Conservation (phyloP, 306 rosid species). For the Trifolium repens region DNA sequence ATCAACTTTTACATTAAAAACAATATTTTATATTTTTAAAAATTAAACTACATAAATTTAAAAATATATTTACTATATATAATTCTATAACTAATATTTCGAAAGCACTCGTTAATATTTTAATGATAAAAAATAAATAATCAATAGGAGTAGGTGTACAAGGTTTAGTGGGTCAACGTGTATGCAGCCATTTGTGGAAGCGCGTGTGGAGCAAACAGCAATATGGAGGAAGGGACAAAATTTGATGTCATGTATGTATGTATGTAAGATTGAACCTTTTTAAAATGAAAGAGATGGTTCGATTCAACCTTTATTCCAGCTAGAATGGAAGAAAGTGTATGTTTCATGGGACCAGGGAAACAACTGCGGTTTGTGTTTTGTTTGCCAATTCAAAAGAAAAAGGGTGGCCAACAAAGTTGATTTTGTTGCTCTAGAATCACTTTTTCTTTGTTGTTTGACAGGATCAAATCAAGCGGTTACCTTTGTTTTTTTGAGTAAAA, state of each 20-base stretch:
- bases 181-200: not conserved
- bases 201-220: slow-evolving; percentile 16
- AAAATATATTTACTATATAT: no score
- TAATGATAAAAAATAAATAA: no score
- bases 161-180: slow-evolving; percentile 19
- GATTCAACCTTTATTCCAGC: slow-evolving; percentile 30
- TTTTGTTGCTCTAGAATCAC: slow-evolving; percentile 11
- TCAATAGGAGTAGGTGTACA: no score
- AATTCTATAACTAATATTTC: no score
- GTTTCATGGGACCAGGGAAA: not conserved
- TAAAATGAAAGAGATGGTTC: slow-evolving; percentile 26
- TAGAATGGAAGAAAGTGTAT: not conserved
- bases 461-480: not conserved
- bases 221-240: not conserved
- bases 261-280: not conserved
- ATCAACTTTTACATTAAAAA: no score
- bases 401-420: not conserved
- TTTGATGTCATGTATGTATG: not conserved
- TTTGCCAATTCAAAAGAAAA: not conserved
- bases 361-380: not conserved
- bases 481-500: not conserved
- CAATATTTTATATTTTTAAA: no score
- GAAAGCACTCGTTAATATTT: no score
- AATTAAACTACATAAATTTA: no score
- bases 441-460: slow-evolving; percentile 3